Evolutionary conservation across 1,284 basidiomycete genomes (phyloP), one percentile per base, ranked within the genome.

Genomic region (Cutaneotrichosporon dermatis): DNA sequence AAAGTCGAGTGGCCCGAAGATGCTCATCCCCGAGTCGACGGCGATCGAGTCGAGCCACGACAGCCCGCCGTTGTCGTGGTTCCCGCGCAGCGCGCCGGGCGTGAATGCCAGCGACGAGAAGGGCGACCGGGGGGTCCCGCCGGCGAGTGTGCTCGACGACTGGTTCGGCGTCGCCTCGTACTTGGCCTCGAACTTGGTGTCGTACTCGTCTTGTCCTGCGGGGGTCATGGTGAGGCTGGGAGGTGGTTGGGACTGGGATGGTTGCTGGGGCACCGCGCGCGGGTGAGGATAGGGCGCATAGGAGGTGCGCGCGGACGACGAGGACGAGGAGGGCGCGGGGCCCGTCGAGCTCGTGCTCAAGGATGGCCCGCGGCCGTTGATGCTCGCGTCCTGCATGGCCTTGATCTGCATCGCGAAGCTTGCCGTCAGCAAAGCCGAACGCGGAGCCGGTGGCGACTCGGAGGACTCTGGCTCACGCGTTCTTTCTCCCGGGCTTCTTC

Each of bases 401-500:
- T 61, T 61, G 34, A 61, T 25, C 6, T 60, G 57, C 5, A 57
- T 12, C 2, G 60, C 63, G 39, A 65, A 61, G 6, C 59, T 64
- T 43, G 9, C 25, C 25, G 25, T 25, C 25, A 25, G 25, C 25
- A 25, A 25, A 25, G 25, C 25, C 25, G 25, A 25, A 25, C 25
- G 25, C 25, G 25, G 25, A 25, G 25, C 25, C 25, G 25, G 25
- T 25, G 25, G 25, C 25, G 25, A 25, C 25, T 25, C 25, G 25
- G 25, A 25, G 25, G 25, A 25, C 25, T 25, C 25, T 25, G 25
- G 25, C 25, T 25, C 55, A 75, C 73, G 68, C 66, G 54, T 74
- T 75, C 64, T 76, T 76, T 57, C 76, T 57, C 11, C 76, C 76
- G 6, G 76, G 75, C 64, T 74, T 74, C 61, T 75, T 74, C 60